phyloP scores from a whole-genome alignment of 2,329 filamentous ascomycete genomes.

The Botrytis medusae region DNA sequence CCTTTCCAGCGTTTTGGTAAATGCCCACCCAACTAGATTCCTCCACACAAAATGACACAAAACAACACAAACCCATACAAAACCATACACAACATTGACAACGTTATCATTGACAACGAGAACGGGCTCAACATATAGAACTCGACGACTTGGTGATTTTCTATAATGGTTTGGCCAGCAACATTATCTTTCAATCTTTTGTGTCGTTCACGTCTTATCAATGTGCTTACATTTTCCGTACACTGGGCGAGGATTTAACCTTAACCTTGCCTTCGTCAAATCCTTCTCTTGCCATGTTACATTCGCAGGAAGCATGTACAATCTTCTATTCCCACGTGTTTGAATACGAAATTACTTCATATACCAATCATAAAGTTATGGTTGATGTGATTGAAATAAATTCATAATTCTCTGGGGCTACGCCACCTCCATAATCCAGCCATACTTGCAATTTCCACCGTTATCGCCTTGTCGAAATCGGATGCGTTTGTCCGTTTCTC shows the following conservation, averaged over 20 bases:
- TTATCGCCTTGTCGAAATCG: not conserved
- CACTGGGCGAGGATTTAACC: not conserved
- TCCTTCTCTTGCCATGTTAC: not conserved
- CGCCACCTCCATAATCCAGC: constrained; percentile 1
- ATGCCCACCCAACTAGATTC: not conserved
- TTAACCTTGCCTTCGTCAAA: not conserved
- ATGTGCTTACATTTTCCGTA: not conserved
- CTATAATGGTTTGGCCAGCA: not conserved
- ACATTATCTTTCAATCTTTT: not conserved
- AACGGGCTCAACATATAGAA: not conserved
- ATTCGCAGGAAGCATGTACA: not conserved
- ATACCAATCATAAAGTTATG: not conserved
- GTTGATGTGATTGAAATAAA: not conserved
- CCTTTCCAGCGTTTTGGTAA: not conserved
- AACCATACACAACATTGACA: not conserved
- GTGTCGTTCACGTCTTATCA: not conserved
- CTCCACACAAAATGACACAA: not conserved
- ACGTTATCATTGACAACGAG: not conserved
- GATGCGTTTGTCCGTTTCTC: not conserved
- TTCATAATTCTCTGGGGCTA: not conserved
- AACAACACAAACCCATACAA: too few relatives aligned
- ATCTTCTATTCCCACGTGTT: not conserved
- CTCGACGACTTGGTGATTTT: not conserved
- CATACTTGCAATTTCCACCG: not conserved
- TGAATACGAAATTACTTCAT: not conserved